Base-by-base conservation (phyloP, 805 yeast species). In the Ogataea henricii region DNA sequence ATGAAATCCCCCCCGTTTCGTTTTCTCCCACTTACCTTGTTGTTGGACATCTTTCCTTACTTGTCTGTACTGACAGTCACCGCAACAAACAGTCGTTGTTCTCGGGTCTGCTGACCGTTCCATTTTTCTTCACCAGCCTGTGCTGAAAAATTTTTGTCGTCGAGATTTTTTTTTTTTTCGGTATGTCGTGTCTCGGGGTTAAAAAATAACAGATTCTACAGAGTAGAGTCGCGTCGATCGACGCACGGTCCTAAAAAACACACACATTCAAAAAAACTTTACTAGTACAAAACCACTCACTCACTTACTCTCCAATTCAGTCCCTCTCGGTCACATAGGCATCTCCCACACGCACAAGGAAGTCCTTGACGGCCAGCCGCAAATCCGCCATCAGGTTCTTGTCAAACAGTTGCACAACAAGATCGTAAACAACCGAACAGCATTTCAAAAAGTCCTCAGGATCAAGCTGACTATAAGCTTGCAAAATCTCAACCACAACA, bases 401-500 rank as follows among this genome's bases (percentile, higher is more conserved):
- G 51, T 81, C 82, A 49, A 87, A 73, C 40, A 86, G 71, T 45
- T 71, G 71, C 61, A 86, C 67, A 26, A 84, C 81, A 43, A 81
- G 69, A 27, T 72, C 74, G 65, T 85, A 87, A 70, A 85, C 77
- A 16, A 65, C 72, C 0, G 89, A 82, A 56, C 87, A 76, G 58
- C 79, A 73, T 44, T 65, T 65, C 29, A 64, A 63, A 64, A 89
- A 89, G 64, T 89, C 96, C 1, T 70, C 79, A 43, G 83, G 87
- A 57, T 86, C 87, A 55, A 94, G 76, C 60, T 83, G 87, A 40
- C 81, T 79, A 59, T 84, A 85, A 2, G 96, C 97, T 63, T 87
- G 90, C 53, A 85, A 71, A 20, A 94, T 86, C 63, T 87, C 96
- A 27, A 88, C 85, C 33, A 92, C 89, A 16, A 94, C 97, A 0